Percentiles rank a stretch among this genome's conserved stretches.
These are phyloP conservation scores for Tolypocladium pustulatum DNA, from an alignment of 2,329 filamentous ascomycete genomes.

Conservation along the genomic window DNA sequence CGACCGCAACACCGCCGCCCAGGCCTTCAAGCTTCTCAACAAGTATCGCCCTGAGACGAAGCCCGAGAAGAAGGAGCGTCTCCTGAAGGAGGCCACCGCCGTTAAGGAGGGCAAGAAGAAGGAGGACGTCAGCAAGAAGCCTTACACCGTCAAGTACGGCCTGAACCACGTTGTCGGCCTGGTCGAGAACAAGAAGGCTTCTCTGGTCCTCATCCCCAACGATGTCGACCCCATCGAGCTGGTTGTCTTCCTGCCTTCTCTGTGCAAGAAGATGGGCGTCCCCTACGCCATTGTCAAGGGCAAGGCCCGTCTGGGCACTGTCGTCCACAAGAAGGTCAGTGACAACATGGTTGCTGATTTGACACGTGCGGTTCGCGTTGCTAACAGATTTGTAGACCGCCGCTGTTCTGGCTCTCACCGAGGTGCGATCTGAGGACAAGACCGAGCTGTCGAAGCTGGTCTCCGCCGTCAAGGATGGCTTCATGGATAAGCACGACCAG, in stretches of 20 bases:
- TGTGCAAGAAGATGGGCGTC: constrained; percentile 99
- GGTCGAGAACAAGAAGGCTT: constrained; percentile 99
- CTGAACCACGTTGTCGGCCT: constrained; percentile 98
- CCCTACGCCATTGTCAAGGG: constrained; percentile 99
- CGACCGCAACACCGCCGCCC: constrained; percentile 91
- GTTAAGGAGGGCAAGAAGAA: constrained; percentile 99
- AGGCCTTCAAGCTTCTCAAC: constrained; percentile 98
- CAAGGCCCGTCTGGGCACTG: constrained; percentile 97
- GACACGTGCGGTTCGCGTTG: background rate
- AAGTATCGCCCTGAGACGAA: constrained; percentile 99
- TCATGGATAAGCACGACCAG: constrained; percentile 91
- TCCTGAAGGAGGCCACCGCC: constrained; percentile 95
- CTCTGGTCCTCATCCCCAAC: constrained; percentile 96
- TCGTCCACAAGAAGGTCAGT: constrained; percentile 96
- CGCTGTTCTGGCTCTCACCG: constrained; percentile 88
- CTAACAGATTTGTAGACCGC: constrained; percentile 55
- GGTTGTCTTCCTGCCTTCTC: constrained; percentile 96
- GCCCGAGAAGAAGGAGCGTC: constrained; percentile 99
- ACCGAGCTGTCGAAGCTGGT: constrained; percentile 94
- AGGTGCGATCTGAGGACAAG: constrained; percentile 98
- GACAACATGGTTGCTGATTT: background rate
- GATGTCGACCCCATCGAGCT: constrained; percentile 99
- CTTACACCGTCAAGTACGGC: constrained; percentile 98
- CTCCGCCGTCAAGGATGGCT: constrained; percentile 94
- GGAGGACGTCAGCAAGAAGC: constrained; percentile 99